These are phyloP conservation scores for Sindora glabra DNA, from an alignment of 306 rosid species.

Conservation along the genomic window DNA sequence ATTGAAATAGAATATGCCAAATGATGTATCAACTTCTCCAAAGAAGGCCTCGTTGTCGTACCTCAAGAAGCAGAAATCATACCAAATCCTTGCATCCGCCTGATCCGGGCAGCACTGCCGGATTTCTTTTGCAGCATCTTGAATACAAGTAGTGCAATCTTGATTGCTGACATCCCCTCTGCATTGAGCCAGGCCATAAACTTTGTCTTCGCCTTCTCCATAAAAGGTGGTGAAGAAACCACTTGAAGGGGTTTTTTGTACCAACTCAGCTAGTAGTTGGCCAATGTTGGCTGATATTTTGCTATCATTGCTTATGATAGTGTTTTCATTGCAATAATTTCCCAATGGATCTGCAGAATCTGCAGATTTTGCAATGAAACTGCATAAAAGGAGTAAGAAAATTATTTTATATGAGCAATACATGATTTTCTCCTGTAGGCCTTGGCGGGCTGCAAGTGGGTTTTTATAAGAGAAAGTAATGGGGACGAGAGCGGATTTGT, in stretches of 20 bases:
- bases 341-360: constrained; percentile 46
- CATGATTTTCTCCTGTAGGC: constrained; percentile 12
- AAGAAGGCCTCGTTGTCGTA: constrained; percentile 27
- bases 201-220: constrained; percentile 33
- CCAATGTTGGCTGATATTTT: constrained; percentile 42
- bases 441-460: background rate
- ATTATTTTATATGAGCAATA: constrained; percentile 9
- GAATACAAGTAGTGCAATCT: constrained; percentile 53
- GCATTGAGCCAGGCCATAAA: constrained; percentile 60
- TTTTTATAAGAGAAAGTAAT: constrained; percentile 1
- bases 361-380: constrained; percentile 27
- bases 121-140: constrained; percentile 48
- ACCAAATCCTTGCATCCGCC: constrained; percentile 57
- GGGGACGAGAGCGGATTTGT: background rate
- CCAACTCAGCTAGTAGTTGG: constrained; percentile 30
- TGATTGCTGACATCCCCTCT: constrained; percentile 45
- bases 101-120: constrained; percentile 35
- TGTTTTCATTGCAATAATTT: constrained; percentile 37
- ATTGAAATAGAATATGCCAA: constrained; percentile 44
- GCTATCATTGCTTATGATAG: constrained; percentile 21
- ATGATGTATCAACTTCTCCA: constrained; percentile 48
- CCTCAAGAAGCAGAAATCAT: constrained; percentile 58
- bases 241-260: constrained; percentile 30
- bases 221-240: constrained; percentile 29
- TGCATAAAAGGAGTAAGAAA: constrained; percentile 30